Conservation (phyloP, 768 basidiomycete genomes). For the Inosperma sp. region DNA sequence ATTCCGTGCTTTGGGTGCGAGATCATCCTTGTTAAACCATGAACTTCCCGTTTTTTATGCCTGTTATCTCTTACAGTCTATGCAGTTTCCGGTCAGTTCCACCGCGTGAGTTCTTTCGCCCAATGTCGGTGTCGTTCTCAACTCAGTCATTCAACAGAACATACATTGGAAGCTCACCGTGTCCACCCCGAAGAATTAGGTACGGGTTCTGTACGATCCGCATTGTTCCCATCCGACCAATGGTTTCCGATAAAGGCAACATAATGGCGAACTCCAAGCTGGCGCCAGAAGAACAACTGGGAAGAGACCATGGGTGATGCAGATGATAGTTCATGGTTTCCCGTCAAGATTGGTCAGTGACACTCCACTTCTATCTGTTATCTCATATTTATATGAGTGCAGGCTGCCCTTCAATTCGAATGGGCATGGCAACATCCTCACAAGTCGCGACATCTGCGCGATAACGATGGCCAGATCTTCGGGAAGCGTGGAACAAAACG, state of each 20-base stretch:
- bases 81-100: conserved; percentile 44
- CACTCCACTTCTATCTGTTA: neutral
- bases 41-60: conserved; percentile 68
- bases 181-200: conserved; percentile 62
- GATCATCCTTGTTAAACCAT: conserved; percentile 17
- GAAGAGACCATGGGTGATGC: conserved; percentile 75
- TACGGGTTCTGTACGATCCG: conserved; percentile 19
- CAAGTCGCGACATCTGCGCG: conserved; percentile 59
- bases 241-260: conserved; percentile 49
- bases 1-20: conserved; percentile 5
- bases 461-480: conserved; percentile 39
- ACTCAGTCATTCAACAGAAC: conserved; percentile 39
- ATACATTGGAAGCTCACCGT: conserved; percentile 73
- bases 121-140: conserved; percentile 3
- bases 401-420: conserved; percentile 75
- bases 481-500: conserved; percentile 18
- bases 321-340: conserved; percentile 82
- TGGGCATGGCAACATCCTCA: conserved; percentile 86
- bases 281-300: conserved; percentile 65
- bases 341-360: conserved; percentile 54
- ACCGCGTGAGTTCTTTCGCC: conserved; percentile 31
- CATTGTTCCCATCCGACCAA: neutral
- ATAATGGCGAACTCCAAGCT: conserved; percentile 71
- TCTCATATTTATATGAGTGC: neutral
- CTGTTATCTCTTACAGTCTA: conserved; percentile 75